Conservation (phyloP, 1,139 yeast species). For the Taphrina deformans region DNA sequence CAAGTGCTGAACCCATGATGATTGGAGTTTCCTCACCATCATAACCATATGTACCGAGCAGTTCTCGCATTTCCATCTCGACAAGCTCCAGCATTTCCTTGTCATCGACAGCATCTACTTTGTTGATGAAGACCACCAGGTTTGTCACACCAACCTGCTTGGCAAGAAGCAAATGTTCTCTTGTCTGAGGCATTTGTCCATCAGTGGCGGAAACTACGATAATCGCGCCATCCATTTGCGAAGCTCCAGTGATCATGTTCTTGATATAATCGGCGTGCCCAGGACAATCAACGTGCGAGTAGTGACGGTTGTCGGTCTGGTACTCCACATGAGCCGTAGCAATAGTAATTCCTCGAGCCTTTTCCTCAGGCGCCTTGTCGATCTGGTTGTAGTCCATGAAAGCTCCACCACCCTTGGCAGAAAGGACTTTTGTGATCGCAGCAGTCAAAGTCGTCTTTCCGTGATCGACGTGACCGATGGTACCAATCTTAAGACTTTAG, state of each 20-base stretch:
- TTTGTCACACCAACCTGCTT: conserved; percentile 99
- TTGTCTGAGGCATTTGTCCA: conserved; percentile 99
- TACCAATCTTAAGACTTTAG: conserved; percentile 57
- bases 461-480: conserved; percentile 96
- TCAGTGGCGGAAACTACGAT: conserved; percentile 99
- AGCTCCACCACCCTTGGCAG: conserved; percentile 85
- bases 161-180: conserved; percentile 96
- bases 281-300: conserved; percentile 97
- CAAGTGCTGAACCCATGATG: conserved; percentile 96
- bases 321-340: conserved; percentile 97
- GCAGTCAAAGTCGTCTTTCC: conserved; percentile 98
- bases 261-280: conserved; percentile 99
- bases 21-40: conserved; percentile 99
- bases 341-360: conserved; percentile 99
- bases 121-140: conserved; percentile 95
- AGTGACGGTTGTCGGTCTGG: conserved; percentile 88
- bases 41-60: conserved; percentile 83
- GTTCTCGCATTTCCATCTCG: conserved; percentile 99
- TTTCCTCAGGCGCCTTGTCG: conserved; percentile 98
- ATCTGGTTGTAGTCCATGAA: conserved; percentile 91
- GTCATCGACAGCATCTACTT: conserved; percentile 95
- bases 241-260: conserved; percentile 99
- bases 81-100: conserved; percentile 99
- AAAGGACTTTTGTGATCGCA: conserved; percentile 92
- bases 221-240: conserved; percentile 99